These are phyloP conservation scores for Ogataea pignaliae DNA, from an alignment of 805 yeast species.

Conservation along the genomic window DNA sequence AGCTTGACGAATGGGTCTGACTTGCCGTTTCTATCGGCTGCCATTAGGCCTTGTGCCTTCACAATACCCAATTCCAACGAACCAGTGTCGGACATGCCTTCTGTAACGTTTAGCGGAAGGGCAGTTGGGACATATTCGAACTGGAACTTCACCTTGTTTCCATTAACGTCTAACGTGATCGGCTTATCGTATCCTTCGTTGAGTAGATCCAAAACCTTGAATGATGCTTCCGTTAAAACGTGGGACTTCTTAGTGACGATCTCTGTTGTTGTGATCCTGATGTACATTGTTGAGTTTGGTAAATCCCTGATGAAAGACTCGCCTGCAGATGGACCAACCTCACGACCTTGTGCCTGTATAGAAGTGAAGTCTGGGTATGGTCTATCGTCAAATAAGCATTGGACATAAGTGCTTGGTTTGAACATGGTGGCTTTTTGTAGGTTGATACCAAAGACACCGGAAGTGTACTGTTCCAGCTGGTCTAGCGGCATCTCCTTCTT, in stretches of 20 bases:
- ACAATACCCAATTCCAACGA: conserved; percentile 49
- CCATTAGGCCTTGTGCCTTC: conserved; percentile 46
- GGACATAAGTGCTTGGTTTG: conserved; percentile 47
- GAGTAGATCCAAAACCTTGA: conserved; percentile 51
- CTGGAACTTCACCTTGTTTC: conserved; percentile 38
- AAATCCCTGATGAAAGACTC: conserved; percentile 68
- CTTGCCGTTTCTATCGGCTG: conserved; percentile 71
- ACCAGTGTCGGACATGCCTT: conserved; percentile 69
- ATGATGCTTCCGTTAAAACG: conserved; percentile 45
- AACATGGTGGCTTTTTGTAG: conserved; percentile 45
- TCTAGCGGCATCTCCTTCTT: conserved; percentile 47
- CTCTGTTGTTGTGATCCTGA: conserved; percentile 53
- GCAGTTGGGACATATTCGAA: conserved; percentile 61
- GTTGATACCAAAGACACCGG: conserved; percentile 61
- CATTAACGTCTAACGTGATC: conserved; percentile 38
- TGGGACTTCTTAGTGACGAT: conserved; percentile 45
- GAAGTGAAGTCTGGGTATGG: conserved; percentile 55
- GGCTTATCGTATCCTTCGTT: conserved; percentile 44
- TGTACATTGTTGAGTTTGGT: conserved; percentile 49
- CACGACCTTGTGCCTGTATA: conserved; percentile 42
- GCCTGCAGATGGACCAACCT: conserved; percentile 43
- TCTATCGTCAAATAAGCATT: conserved; percentile 61
- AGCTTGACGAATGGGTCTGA: conserved; percentile 67
- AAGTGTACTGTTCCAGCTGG: conserved; percentile 48
- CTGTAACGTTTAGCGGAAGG: conserved; percentile 48